These are phyloP conservation scores for Paramecium primaurelia DNA, from an alignment of 73 alveolate genomes.

Conservation along the genomic window DNA sequence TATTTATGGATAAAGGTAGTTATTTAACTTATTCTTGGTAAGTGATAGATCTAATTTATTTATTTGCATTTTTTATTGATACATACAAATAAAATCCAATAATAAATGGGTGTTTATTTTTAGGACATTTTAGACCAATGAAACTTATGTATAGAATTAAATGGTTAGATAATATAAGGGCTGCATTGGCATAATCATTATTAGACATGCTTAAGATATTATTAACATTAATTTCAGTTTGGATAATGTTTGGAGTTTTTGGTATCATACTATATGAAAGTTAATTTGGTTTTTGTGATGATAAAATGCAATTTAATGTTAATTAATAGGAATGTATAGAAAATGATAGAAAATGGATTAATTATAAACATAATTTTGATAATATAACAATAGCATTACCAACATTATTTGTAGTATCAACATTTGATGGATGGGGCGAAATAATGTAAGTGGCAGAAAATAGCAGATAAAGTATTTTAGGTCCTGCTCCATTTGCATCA, in stretches of 20 bases:
- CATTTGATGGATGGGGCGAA: slow-evolving; percentile 42
- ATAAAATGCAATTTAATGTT: not conserved
- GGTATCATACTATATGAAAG: not conserved
- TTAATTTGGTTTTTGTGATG: slow-evolving; percentile 16
- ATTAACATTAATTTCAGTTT: not conserved
- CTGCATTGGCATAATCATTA: not conserved
- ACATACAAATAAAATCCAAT: not conserved
- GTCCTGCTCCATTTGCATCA: not conserved
- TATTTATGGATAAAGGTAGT: not conserved
- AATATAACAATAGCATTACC: not conserved
- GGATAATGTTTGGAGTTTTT: slow-evolving; percentile 13
- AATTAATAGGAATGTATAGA: not conserved
- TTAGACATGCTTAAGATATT: not conserved
- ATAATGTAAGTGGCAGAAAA: slow-evolving; percentile 16
- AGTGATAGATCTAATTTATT: not conserved
- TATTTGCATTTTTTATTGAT: not conserved
- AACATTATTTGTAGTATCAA: not conserved
- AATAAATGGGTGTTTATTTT: not conserved
- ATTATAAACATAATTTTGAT: slow-evolving; percentile 19
- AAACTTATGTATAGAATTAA: not conserved
- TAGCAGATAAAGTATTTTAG: not conserved
- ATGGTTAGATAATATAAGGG: not conserved
- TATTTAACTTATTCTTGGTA: not conserved
- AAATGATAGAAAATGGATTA: not conserved
- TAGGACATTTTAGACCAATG: not conserved